Conservation (phyloP, 2,329 filamentous ascomycete species). For the Eutypa lata region DNA sequence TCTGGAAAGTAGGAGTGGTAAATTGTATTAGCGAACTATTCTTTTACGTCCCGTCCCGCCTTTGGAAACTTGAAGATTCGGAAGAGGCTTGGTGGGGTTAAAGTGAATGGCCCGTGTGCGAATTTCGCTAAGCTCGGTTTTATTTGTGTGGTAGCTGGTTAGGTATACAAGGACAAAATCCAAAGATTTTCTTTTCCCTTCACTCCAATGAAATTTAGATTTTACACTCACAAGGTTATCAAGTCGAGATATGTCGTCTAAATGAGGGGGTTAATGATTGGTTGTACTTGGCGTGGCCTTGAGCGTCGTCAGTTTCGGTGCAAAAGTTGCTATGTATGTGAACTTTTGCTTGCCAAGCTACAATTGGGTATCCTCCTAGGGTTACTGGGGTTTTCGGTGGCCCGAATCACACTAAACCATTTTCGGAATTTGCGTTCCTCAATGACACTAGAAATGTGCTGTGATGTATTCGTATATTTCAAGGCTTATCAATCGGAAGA, state of each 20-base stretch:
- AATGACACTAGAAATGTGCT: not conserved
- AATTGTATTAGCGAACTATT: not conserved
- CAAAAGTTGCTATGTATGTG: slow-evolving; percentile 16
- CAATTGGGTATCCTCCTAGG: slow-evolving; percentile 1
- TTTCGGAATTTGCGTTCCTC: not conserved
- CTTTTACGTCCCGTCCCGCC: not conserved
- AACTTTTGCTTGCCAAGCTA: slow-evolving; percentile 2
- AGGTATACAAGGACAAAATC: too few species aligned
- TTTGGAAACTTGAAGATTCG: too few species aligned
- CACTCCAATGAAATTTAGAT: too few species aligned
- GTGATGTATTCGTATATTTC: not conserved
- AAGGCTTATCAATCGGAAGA: too few species aligned
- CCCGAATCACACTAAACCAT: not conserved
- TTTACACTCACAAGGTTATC: too few species aligned
- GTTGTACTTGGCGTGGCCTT: slow-evolving; percentile 8
- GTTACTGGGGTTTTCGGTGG: not conserved
- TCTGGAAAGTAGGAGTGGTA: slow-evolving; percentile 9
- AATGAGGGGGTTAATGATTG: slow-evolving; percentile 16
- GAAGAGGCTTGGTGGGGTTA: too few species aligned
- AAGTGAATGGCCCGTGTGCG: too few species aligned
- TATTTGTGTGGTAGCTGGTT: too few species aligned
- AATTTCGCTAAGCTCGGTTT: too few species aligned
- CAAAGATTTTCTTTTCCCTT: too few species aligned
- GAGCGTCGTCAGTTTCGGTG: slow-evolving; percentile 12
- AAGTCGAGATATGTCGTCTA: not conserved